Percentiles rank a stretch among this genome's conserved stretches.
These are phyloP conservation scores for Nothopassalora personata DNA, from an alignment of 2,329 filamentous ascomycete genomes.

Conservation along the genomic window DNA sequence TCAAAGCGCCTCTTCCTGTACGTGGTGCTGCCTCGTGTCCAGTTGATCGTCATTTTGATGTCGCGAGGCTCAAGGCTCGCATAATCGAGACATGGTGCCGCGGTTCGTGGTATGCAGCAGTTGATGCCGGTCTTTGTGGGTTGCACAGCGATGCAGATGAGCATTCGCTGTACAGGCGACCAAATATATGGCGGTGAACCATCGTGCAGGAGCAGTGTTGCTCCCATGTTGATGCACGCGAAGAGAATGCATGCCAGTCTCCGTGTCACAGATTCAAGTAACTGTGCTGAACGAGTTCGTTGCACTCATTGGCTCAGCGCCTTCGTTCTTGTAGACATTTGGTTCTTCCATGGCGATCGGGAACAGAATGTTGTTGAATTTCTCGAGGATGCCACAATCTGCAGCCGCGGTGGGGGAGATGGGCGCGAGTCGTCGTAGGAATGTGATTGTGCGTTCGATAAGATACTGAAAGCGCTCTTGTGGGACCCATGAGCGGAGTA, in stretches of 20 bases:
- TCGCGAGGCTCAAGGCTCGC: background rate
- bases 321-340: constrained; percentile 24
- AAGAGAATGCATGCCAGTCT: too few relatives aligned
- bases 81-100: background rate
- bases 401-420: constrained; percentile 69
- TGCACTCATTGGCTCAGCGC: constrained; percentile 20
- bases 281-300: constrained; percentile 20
- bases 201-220: too few relatives aligned
- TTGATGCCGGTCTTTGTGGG: too few relatives aligned
- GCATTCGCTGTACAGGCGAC: too few relatives aligned
- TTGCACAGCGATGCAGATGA: too few relatives aligned
- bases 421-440: constrained; percentile 64
- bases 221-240: too few relatives aligned
- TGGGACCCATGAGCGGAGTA: constrained; percentile 55
- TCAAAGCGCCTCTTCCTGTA: background rate
- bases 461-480: constrained; percentile 53
- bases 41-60: background rate
- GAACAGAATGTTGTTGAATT: constrained; percentile 41
- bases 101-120: background rate
- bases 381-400: constrained; percentile 67
- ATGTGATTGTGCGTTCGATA: constrained; percentile 67
- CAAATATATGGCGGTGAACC: too few relatives aligned
- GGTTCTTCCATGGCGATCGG: constrained; percentile 12
- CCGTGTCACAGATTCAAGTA: background rate
- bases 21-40: background rate